phyloP scores from a whole-genome alignment of 352 stramenopile species.

The Pythium phragmiticola region DNA sequence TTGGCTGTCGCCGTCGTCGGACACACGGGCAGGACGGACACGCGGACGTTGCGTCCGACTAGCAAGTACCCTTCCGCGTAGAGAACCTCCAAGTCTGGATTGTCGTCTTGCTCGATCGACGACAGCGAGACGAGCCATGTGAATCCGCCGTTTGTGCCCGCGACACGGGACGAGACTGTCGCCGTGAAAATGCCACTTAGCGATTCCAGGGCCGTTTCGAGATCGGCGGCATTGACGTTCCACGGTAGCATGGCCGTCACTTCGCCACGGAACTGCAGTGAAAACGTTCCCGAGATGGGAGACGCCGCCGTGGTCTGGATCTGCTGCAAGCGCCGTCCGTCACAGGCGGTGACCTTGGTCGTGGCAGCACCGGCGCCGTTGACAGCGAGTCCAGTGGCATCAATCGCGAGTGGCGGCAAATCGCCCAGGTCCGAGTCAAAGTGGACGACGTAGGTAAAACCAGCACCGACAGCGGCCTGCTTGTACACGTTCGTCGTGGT shows the following conservation, averaged over 20 bases:
- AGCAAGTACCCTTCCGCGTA: constrained; percentile 87
- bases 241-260: constrained; percentile 73
- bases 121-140: constrained; percentile 89
- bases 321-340: constrained; percentile 79
- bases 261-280: constrained; percentile 66
- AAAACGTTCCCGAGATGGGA: constrained; percentile 84
- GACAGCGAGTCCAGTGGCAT: constrained; percentile 50
- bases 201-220: constrained; percentile 64
- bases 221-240: constrained; percentile 43
- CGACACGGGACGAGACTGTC: constrained; percentile 36
- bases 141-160: constrained; percentile 49
- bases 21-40: constrained; percentile 45
- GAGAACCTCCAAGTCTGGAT: constrained; percentile 45
- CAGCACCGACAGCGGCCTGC: constrained; percentile 47
- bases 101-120: constrained; percentile 51
- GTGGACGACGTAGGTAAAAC: constrained; percentile 67
- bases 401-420: constrained; percentile 45
- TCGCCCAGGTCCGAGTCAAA: constrained; percentile 82
- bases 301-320: constrained; percentile 50
- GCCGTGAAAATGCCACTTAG: constrained; percentile 77
- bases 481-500: constrained; percentile 77
- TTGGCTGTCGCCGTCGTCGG: constrained; percentile 43
- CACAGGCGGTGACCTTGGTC: constrained; percentile 79
- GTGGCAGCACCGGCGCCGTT: constrained; percentile 29
- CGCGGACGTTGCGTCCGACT: constrained; percentile 36